A percentile compares a stretch with the other conserved stretches of the same genome.
phyloP scores from a whole-genome alignment of 345 rosid genomes.

The Melastoma malabathricum region DNA sequence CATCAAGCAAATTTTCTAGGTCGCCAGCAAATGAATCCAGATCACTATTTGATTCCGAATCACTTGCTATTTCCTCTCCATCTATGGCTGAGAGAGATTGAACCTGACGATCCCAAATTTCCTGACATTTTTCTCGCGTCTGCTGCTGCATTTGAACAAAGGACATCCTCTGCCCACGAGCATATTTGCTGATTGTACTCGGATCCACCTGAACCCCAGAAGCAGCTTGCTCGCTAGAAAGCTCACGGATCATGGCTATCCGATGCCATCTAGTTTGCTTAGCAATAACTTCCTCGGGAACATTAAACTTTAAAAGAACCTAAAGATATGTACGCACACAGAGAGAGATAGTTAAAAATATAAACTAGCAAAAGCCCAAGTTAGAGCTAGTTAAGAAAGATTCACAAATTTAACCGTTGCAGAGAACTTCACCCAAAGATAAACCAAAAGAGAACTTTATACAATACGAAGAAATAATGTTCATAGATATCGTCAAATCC shows the following conservation, averaged over 20 bases:
- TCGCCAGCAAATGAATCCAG: conserved; percentile 99
- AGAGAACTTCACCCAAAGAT: too few relatives aligned
- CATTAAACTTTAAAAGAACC: conserved; percentile 95
- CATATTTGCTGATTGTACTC: conserved; percentile 86
- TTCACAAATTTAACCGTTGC: too few relatives aligned
- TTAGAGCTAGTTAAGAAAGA: not conserved
- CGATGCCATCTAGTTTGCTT: conserved; percentile 98
- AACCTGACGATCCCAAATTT: conserved; percentile 95
- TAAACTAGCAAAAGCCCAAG: not conserved
- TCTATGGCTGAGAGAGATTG: conserved; percentile 71
- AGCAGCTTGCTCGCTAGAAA: conserved; percentile 97
- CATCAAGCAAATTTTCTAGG: conserved; percentile 93
- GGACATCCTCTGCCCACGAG: conserved; percentile 98
- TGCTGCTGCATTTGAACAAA: conserved; percentile 97
- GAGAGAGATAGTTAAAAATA: not conserved
- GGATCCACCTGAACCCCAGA: conserved; percentile 94
- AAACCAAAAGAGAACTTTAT: too few relatives aligned
- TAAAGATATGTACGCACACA: conserved; percentile 10
- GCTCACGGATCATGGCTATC: conserved; percentile 96
- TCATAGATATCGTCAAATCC: too few relatives aligned
- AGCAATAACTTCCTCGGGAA: conserved; percentile 77
- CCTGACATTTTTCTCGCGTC: conserved; percentile 97
- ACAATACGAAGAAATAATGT: too few relatives aligned
- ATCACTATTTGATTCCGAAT: conserved; percentile 90
- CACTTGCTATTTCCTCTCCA: conserved; percentile 80